Conservation (phyloP, 1,139 yeast species). For the Zygoascus sp. region DNA sequence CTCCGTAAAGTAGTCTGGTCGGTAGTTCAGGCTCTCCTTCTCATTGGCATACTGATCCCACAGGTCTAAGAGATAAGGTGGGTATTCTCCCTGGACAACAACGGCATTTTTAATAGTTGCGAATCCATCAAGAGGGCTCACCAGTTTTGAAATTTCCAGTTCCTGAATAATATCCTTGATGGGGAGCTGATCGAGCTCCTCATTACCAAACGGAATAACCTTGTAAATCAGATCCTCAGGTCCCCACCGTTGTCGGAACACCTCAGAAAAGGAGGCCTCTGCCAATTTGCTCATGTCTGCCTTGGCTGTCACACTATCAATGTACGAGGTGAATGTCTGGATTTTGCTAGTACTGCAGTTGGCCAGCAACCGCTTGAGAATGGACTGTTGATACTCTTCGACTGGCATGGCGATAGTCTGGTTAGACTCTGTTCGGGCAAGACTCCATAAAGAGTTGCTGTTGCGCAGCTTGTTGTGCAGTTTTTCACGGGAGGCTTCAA, state of each 20-base stretch:
- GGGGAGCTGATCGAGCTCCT: conserved; percentile 40
- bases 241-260: conserved; percentile 31
- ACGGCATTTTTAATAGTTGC: conserved; percentile 40
- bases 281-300: conserved; percentile 37
- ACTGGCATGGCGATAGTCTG: conserved; percentile 29
- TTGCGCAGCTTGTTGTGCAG: conserved; percentile 49
- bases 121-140: conserved; percentile 41
- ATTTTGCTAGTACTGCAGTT: conserved; percentile 35
- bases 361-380: conserved; percentile 35
- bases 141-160: conserved; percentile 40
- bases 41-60: conserved; percentile 42
- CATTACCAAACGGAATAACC: conserved; percentile 49
- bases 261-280: conserved; percentile 47
- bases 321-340: conserved; percentile 31
- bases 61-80: conserved; percentile 37
- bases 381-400: conserved; percentile 30
- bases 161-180: conserved; percentile 46
- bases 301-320: conserved; percentile 24
- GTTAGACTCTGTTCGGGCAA: conserved; percentile 26
- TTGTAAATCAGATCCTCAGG: conserved; percentile 38
- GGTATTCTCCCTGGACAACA: conserved; percentile 46
- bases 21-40: conserved; percentile 33
- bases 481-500: conserved; percentile 51
- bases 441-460: conserved; percentile 48
- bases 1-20: conserved; percentile 38